A percentile compares a stretch with the other conserved stretches of the same genome.
Conservation (phyloP, 148 eudicot species). For the Pharnaceum exiguum region DNA sequence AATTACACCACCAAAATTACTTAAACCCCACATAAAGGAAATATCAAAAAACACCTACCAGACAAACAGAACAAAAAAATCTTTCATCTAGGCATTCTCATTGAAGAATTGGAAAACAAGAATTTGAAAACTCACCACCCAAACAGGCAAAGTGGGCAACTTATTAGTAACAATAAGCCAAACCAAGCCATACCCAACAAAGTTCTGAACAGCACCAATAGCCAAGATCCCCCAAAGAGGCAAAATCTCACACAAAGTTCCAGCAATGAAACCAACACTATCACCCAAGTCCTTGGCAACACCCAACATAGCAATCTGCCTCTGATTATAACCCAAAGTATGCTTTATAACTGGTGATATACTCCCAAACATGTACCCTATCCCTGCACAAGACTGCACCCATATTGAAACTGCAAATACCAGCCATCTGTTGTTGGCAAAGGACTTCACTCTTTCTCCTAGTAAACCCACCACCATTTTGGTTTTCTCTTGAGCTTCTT, state of each 20-base stretch:
- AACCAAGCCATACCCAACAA: slow-evolving; percentile 52
- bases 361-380: too few species aligned
- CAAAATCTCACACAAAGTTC: slow-evolving; percentile 76
- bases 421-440: background rate
- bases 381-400: background rate
- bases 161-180: slow-evolving; percentile 39
- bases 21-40: background rate
- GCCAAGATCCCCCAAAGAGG: slow-evolving; percentile 80
- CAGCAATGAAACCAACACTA: slow-evolving; percentile 81
- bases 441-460: background rate
- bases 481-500: too few species aligned
- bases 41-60: background rate
- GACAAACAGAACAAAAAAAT: background rate
- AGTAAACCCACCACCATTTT: background rate
- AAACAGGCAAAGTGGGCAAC: slow-evolving; percentile 42
- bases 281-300: slow-evolving; percentile 94
- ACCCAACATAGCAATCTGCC: slow-evolving; percentile 77
- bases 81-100: too few species aligned
- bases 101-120: background rate
- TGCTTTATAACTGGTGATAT: too few species aligned
- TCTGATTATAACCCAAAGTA: slow-evolving; percentile 70
- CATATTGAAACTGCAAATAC: background rate
- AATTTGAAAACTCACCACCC: slow-evolving; percentile 41
- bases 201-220: slow-evolving; percentile 47
- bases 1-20: too few species aligned